Base-by-base conservation (phyloP, 2,329 filamentous ascomycete genomes). In the Colletotrichum aenigma region DNA sequence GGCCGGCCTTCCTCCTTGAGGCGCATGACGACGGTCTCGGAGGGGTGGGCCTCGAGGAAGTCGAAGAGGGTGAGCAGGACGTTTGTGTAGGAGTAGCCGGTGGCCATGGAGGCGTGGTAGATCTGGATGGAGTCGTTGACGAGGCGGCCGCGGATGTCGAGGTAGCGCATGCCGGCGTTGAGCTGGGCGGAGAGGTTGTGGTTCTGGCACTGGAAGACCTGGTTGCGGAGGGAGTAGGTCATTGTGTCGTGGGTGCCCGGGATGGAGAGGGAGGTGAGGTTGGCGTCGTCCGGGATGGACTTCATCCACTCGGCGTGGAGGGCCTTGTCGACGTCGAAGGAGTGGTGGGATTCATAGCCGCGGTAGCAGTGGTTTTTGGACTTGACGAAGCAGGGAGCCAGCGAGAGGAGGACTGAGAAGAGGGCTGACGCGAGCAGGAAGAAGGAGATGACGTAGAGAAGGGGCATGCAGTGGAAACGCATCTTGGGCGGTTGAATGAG, bases 161-260 rank as follows among this genome's bases (percentile, higher is more conserved):
- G 82, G 84, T 90, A 88, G 34, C 88, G 85, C 81, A 90, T 78
- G 10, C 89, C 89, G 3, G 86, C 85, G 38, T 79, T 70, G 56
- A 90, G 85, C 81, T 90, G 89, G 18, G 81, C 82, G 16, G 75
- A 78, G 26, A 90, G 83, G 77, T 85, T 84, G 77, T 83, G 83
- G 78, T 88, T 89, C 81, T 90, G 89, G 79, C 88, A 89, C 79
- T 88, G 85, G 66, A 86, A 84, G 30, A 77, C 64, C 73, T 84
- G 81, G 58, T 80, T 78, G 32, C 75, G 78, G 71, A 88, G 81
- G 60, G 81, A 79, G 77, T 86, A 88, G 21, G 89, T 89, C 86
- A 90, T 86, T 28, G 88, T 89, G 79, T 90, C 88, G 81, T 90
- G 88, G 3, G 88, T 89, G 34, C 89, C 89, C 0, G 88, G 89